Evolutionary conservation across 768 basidiomycete species (phyloP).

Genomic region (Leccinum ochraceum): DNA sequence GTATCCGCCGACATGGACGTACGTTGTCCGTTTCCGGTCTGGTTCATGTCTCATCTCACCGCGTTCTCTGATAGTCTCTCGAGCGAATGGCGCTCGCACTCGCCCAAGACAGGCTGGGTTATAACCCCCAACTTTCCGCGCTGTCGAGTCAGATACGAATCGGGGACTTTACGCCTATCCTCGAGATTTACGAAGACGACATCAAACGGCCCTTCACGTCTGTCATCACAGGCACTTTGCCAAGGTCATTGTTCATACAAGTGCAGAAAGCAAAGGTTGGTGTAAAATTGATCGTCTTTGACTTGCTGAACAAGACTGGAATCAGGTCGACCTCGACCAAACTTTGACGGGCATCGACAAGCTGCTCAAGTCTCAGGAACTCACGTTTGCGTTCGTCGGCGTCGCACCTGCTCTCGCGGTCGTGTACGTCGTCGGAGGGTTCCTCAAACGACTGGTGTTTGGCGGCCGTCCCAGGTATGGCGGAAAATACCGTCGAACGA

Average conservation of each 20-base stretch:
- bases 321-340: slow-evolving; percentile 88
- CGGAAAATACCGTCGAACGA: slow-evolving; percentile 50
- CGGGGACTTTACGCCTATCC: slow-evolving; percentile 86
- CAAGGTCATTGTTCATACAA: slow-evolving; percentile 87
- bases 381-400: slow-evolving; percentile 96
- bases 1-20: slow-evolving; percentile 86
- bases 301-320: background rate
- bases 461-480: slow-evolving; percentile 58
- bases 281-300: background rate
- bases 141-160: slow-evolving; percentile 66
- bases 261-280: slow-evolving; percentile 91
- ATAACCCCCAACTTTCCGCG: slow-evolving; percentile 61
- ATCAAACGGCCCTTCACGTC: slow-evolving; percentile 86
- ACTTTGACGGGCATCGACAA: slow-evolving; percentile 91
- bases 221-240: slow-evolving; percentile 74
- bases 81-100: slow-evolving; percentile 91
- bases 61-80: slow-evolving; percentile 59
- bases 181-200: slow-evolving; percentile 88
- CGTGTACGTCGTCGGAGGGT: slow-evolving; percentile 66
- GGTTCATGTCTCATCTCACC: slow-evolving; percentile 1
- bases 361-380: slow-evolving; percentile 88
- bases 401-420: slow-evolving; percentile 87
- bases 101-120: slow-evolving; percentile 76
- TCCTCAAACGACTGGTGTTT: slow-evolving; percentile 49
- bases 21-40: slow-evolving; percentile 20